Conservation (phyloP, 441 rosid species). For the Hura crepitans region DNA sequence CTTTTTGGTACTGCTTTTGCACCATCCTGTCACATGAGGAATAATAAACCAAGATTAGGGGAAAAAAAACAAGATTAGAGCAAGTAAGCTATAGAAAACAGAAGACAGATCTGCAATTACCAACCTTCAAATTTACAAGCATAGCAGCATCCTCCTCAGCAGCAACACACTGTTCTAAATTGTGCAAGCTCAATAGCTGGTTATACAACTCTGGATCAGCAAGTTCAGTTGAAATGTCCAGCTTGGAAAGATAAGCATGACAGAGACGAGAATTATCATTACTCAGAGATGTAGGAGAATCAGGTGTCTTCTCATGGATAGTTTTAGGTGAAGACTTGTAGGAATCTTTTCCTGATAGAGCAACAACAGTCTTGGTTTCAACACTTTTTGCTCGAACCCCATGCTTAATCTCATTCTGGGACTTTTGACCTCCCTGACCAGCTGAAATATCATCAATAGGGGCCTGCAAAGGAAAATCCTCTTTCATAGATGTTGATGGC, state of each 20-base stretch:
- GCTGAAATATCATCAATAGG: slow-evolving; percentile 46
- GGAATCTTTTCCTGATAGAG: slow-evolving; percentile 42
- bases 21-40: slow-evolving; percentile 54
- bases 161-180: slow-evolving; percentile 33
- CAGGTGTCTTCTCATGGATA: slow-evolving; percentile 35
- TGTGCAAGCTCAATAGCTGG: slow-evolving; percentile 43
- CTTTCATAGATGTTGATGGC: slow-evolving; percentile 57
- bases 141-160: slow-evolving; percentile 38
- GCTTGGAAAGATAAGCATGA: slow-evolving; percentile 65
- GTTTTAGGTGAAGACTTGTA: slow-evolving; percentile 34
- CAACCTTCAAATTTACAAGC: slow-evolving; percentile 66
- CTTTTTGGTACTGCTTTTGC: slow-evolving; percentile 56
- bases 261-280: slow-evolving; percentile 28
- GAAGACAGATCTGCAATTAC: slow-evolving; percentile 7
- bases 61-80: not conserved
- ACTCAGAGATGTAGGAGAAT: slow-evolving; percentile 35
- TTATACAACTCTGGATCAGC: slow-evolving; percentile 56
- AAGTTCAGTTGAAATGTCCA: slow-evolving; percentile 80
- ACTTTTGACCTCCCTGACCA: slow-evolving; percentile 40
- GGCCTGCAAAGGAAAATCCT: slow-evolving; percentile 46
- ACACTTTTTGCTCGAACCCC: slow-evolving; percentile 36
- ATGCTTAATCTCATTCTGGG: slow-evolving; percentile 37
- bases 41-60: slow-evolving; percentile 20
- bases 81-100: not conserved
- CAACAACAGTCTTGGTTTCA: slow-evolving; percentile 34